Evolutionary conservation across 1,139 yeast genomes (phyloP), one percentile per base, ranked within the genome.

Genomic region (Saccharomyces uvarum): DNA sequence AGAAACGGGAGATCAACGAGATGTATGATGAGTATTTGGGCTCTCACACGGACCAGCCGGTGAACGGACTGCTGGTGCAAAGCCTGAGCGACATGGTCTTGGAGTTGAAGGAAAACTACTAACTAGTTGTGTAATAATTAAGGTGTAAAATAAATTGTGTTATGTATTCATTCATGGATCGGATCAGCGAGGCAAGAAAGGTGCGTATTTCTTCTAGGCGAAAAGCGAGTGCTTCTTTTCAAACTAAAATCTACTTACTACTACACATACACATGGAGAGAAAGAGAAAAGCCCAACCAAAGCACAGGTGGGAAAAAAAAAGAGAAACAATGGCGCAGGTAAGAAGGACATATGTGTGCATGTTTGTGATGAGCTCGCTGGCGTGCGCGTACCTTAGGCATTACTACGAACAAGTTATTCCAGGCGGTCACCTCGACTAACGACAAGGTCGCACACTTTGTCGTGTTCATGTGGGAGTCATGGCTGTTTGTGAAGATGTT

Each of bases 401-500:
- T 75, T 53, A 66, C 75, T 16, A 68, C 70, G 9, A 66, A 69
- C 52, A 56, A 79, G 21, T 80, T 80, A 3, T 75, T 81, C 58
- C 75, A 81, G 3, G 74, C 73, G 70, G 58, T 80, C 7, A 73
- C 75, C 0, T 65, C 80, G 13, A 63, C 61, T 2, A 77, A 82
- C 63, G 88, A 83, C 61, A 83, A 83, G 64, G 44, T 74, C 11
- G 62, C 79, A 2, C 88, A 83, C 63, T 78, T 77, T 54, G 11
- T 61, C 5, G 76, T 77, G 9, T 83, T 83, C 63, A 64, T 73
- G 52, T 54, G 77, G 0, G 73, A 82, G 13, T 79, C 86, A 0
- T 64, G 70, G 38, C 77, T 81, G 55, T 80, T 82, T 63, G 77
- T 76, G 61, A 77, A 75, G 64, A 61, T 57, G 24, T 50, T 61